Evolutionary conservation across 1,284 basidiomycete species (phyloP), one percentile per base, ranked within the genome.

Genomic region (Fomitopsis palustris): DNA sequence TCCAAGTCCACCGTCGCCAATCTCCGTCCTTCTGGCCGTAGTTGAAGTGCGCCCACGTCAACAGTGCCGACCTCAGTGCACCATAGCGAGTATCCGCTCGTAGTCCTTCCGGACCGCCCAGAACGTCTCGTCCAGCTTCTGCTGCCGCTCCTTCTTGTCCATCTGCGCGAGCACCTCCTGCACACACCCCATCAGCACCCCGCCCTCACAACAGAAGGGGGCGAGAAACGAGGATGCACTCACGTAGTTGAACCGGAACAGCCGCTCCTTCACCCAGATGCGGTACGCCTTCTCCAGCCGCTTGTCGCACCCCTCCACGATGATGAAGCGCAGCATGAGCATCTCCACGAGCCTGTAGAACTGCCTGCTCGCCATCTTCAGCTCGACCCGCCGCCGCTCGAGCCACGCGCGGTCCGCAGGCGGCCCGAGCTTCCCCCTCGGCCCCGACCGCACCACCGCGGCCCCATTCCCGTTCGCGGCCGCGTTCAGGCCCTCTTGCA

Each of bases 361-460:
- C 79, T 99, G 96, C 54, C 96, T 74, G 94, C 93, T 85, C 1
- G 96, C 96, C 53, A 99, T 88, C 76, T 99, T 99, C 59, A 95
- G 76, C 64, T 94, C 84, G 61, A 77, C 82, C 61, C 95, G 83
- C 83, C 91, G 89, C 62, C 78, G 81, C 70, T 93, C 91, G 27
- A 84, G 81, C 96, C 96, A 98, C 47, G 76, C 74, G 59, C 82
- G 87, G 56, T 95, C 87, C 2, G 86, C 79, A 0, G 94, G 92
- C 1, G 94, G 91, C 1, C 85, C 85, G 65, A 92, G 78, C 72
- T 84, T 89, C 4, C 88, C 88, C 61, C 78, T 39, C 57, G 37
- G 27, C 62, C 58, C 64, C 74, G 58, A 64, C 67, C 69, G 23
- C 31, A 37, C 35, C 35, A 37, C 35, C 35, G 25, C 56, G 2